phyloP scores from a whole-genome alignment of 78 protist species.

The Isochrysis galbana region DNA sequence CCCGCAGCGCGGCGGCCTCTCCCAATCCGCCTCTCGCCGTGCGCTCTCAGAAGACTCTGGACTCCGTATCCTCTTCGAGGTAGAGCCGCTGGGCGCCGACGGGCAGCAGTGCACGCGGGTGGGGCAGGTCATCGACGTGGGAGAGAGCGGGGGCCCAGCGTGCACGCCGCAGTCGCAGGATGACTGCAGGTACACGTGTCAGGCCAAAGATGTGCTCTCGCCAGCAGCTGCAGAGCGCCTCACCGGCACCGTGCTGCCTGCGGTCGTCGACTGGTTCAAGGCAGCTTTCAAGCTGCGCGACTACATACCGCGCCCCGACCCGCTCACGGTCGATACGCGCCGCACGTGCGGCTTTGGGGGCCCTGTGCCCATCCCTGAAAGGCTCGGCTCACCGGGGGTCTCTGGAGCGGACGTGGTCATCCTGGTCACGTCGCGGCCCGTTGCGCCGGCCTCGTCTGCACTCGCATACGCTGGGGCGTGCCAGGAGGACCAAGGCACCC shows the following conservation, averaged over 20 bases:
- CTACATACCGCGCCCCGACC: neutral
- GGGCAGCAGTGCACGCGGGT: neutral
- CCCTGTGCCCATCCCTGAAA: neutral
- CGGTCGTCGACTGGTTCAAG: neutral
- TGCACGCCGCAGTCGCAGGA: neutral
- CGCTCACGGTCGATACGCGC: neutral
- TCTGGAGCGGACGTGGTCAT: neutral
- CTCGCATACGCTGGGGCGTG: neutral
- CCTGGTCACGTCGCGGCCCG: neutral
- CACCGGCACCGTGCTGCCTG: neutral
- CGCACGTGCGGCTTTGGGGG: conserved; percentile 14
- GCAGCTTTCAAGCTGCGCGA: neutral
- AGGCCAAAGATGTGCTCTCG: neutral
- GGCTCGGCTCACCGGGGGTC: neutral
- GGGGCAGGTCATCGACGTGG: neutral
- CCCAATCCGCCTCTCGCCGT: neutral
- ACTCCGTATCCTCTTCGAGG: neutral
- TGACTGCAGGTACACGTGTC: neutral
- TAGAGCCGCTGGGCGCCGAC: neutral
- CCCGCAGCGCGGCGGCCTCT: neutral
- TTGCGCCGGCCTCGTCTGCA: neutral
- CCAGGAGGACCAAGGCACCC: neutral
- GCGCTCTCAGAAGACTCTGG: neutral
- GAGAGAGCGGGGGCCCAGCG: neutral
- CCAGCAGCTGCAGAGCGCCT: neutral